Conservation (phyloP, 2,329 filamentous ascomycete species). For the Magnaporthiopsis poae region DNA sequence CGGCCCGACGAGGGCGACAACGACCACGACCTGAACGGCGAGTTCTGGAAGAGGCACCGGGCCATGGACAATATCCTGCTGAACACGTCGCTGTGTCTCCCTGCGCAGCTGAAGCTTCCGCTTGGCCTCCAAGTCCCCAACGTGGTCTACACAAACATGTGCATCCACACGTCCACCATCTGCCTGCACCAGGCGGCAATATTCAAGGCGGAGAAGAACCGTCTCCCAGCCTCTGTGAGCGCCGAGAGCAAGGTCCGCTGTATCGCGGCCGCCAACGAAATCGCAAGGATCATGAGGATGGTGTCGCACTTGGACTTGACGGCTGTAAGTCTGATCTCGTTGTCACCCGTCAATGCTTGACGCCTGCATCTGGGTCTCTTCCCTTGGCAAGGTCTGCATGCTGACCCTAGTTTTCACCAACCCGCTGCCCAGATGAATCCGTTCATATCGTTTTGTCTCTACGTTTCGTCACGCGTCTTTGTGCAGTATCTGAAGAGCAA, state of each 20-base stretch:
- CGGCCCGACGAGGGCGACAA: slow-evolving; percentile 71
- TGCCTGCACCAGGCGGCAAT: slow-evolving; percentile 98
- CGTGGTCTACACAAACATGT: slow-evolving; percentile 90
- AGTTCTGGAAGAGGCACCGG: slow-evolving; percentile 91
- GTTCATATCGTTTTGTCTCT: slow-evolving; percentile 89
- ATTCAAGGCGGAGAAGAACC: slow-evolving; percentile 88
- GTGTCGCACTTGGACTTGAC: slow-evolving; percentile 82
- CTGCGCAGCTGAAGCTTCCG: slow-evolving; percentile 69
- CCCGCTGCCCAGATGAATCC: slow-evolving; percentile 69
- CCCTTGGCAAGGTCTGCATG: not conserved
- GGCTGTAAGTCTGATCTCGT: slow-evolving; percentile 45
- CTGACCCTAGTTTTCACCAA: not conserved
- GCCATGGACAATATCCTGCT: slow-evolving; percentile 81
- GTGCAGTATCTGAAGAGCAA: slow-evolving; percentile 91
- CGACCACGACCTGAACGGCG: slow-evolving; percentile 79
- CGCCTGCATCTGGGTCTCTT: not conserved
- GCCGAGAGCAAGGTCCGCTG: slow-evolving; percentile 88
- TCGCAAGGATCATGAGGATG: slow-evolving; percentile 90
- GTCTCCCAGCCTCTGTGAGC: slow-evolving; percentile 63
- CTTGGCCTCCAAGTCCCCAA: slow-evolving; percentile 68
- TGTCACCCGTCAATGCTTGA: not conserved
- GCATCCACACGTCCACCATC: slow-evolving; percentile 89
- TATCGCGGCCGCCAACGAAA: slow-evolving; percentile 85
- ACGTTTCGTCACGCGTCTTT: slow-evolving; percentile 90
- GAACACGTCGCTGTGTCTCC: slow-evolving; percentile 76